Percentiles rank a stretch among this genome's conserved stretches.
phyloP scores from a whole-genome alignment of 768 basidiomycete species.

The Serendipita vermifera region DNA sequence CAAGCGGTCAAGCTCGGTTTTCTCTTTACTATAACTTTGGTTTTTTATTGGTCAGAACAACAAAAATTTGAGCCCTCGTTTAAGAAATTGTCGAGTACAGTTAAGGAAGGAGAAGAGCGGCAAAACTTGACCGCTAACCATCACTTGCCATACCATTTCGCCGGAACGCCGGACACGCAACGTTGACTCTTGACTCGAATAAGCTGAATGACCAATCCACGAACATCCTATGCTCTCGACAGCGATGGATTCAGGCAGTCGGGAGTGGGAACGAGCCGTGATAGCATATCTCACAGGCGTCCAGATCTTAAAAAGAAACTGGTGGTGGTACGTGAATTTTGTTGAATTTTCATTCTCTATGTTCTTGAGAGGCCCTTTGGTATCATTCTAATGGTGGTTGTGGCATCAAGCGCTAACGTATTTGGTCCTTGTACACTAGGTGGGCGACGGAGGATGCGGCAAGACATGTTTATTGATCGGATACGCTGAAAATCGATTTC shows the following conservation, averaged over 20 bases:
- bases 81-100: too few relatives aligned
- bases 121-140: too few relatives aligned
- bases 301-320: constrained; percentile 80
- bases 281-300: constrained; percentile 19
- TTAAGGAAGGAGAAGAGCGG: too few relatives aligned
- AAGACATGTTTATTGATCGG: constrained; percentile 95
- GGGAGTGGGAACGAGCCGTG: background rate
- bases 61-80: too few relatives aligned
- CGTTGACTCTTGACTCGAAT: background rate
- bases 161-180: too few relatives aligned
- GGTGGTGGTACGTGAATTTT: constrained; percentile 43
- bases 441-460: constrained; percentile 43
- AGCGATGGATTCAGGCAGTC: background rate
- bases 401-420: constrained; percentile 44
- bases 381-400: constrained; percentile 38
- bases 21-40: too few relatives aligned
- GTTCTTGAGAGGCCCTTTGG: background rate
- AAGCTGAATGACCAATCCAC: background rate
- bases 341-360: background rate
- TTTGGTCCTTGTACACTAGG: background rate
- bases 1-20: background rate
- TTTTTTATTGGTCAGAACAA: too few relatives aligned
- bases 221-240: constrained; percentile 5
- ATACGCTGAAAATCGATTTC: constrained; percentile 91
- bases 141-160: too few relatives aligned